These are phyloP conservation scores for Penicillium corylophilum DNA, from an alignment of 2,329 filamentous ascomycete genomes.

Conservation along the genomic window DNA sequence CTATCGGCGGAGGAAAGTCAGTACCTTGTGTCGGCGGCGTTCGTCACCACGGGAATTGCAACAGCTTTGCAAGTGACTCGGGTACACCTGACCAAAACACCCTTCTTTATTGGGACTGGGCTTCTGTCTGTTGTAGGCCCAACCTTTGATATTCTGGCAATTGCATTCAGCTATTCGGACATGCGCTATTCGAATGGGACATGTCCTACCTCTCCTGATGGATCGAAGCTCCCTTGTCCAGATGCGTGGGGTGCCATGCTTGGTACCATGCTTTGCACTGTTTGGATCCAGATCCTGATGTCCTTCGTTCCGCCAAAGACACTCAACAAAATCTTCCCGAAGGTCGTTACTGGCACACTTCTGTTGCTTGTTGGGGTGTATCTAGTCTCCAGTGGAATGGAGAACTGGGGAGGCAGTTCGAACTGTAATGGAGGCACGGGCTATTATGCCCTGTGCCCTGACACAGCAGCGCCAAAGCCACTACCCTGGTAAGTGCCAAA, in stretches of 20 bases:
- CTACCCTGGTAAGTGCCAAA: constrained; percentile 59
- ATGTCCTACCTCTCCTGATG: constrained; percentile 59
- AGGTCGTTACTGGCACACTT: constrained; percentile 74
- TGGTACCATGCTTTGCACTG: constrained; percentile 66
- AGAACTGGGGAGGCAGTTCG: constrained; percentile 68
- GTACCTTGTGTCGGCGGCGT: constrained; percentile 74
- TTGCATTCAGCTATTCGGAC: constrained; percentile 69
- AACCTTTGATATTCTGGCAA: constrained; percentile 73
- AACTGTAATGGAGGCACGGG: constrained; percentile 57
- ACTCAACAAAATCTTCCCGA: constrained; percentile 73
- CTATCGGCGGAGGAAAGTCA: constrained; percentile 61
- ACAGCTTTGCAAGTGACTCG: constrained; percentile 75
- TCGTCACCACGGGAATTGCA: constrained; percentile 76
- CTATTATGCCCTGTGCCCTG: constrained; percentile 65
- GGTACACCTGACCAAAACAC: constrained; percentile 70
- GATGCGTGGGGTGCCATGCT: constrained; percentile 73
- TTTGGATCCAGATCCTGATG: constrained; percentile 69
- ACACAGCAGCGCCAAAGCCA: constrained; percentile 66
- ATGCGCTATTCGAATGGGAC: constrained; percentile 72
- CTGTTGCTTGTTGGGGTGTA: constrained; percentile 69
- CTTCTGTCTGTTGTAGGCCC: constrained; percentile 77
- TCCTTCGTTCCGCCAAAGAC: constrained; percentile 70
- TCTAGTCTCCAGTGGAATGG: constrained; percentile 69
- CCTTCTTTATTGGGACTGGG: constrained; percentile 75
- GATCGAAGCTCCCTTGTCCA: constrained; percentile 70